Evolutionary conservation across 2,329 filamentous ascomycete species (phyloP), one percentile per base, ranked within the genome.

Genomic region (Coniochaeta sp.): DNA sequence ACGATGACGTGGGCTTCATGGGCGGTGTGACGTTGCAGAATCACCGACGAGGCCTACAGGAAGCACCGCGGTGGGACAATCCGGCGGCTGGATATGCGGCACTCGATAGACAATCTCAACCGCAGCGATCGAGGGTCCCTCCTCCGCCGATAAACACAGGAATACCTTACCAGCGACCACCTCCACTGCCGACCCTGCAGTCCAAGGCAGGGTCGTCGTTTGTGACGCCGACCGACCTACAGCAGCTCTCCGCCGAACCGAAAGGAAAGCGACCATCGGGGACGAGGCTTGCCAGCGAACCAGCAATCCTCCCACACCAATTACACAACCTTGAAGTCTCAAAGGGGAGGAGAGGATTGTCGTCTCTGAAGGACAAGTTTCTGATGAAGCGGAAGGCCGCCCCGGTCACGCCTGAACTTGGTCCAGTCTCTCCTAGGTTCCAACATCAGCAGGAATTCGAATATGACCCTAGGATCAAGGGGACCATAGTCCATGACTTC

Each of bases 401-500:
- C 17, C 81, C 85, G 60, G 77, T 76, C 58, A 71, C 73, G 0
- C 73, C 77, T 1, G 80, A 82, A 52, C 61, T 79, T 2, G 67
- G 69, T 1, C 73, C 77, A 1, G 66, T 79, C 24, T 75, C 79
- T 0, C 65, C 79, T 31, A 65, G 73, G 54, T 71, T 73, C 24
- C 69, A 71, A 8, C n/a, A 57, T 38, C 16, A 65, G 70, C 0
- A 76, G 78, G 79, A 81, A 65, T 77, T 78, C 6, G 71, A 73
- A 22, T 86, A 87, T 65, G 85, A 88, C 65, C 85, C 85, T 19
- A 79, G 84, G 11, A 89, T 89, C 64, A 80, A 79, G 67, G 87
- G 83, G 57, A 89, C 82, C 8, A 77, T 79, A 55, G 80, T 88
- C 57, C 87, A 89, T 68, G 86, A 86, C 69, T 89, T 87, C 66